Evolutionary conservation across 2,329 filamentous ascomycete species (phyloP), one percentile per base, ranked within the genome.

Genomic region (Colletotrichum neosansevieriae): DNA sequence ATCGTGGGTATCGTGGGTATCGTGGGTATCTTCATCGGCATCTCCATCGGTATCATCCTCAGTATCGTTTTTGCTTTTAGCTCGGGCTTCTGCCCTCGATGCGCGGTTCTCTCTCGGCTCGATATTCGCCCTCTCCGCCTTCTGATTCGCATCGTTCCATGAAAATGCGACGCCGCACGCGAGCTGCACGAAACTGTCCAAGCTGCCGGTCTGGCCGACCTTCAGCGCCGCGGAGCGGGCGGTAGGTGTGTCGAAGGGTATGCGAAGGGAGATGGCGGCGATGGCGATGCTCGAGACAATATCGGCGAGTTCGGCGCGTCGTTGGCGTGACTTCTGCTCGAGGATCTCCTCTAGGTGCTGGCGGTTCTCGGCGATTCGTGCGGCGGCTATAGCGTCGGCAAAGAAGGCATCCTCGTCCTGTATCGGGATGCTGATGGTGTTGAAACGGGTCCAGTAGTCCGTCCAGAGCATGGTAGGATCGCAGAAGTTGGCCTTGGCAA

Each of bases 151-250:
- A 45, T 19, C 42, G 42, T 19, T 45, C 15, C 42, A 17, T 21
- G 36, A 38, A 9, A 51, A 58, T 6, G 40, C 36, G 3, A 57
- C 45, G 21, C 58, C 38, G 38, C 34, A 70, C 6, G 65, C 29
- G 13, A 64, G 36, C 44, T 70, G 59, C n/a, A 64, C 17, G 24
- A 71, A 63, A 51, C 57, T 71, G 40, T 63, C 58, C 49, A 69
- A 44, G 44, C 63, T 70, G 12, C 63, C 63, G 21, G 68, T 70
- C 21, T 51, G 58, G 24, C 36, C 56, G 50, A 42, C 60, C 21
- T 70, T 67, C 17, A 67, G 63, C 17, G 58, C 47, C 13, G 62
- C 45, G 12, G 36, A 19, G 12, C 45, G 63, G 13, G 44, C 45
- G 12, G 38, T 45, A 24, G 42, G 34, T 13, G 62, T 54, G 36